Percentiles rank a stretch among this genome's conserved stretches.
Conservation (phyloP, 768 basidiomycete genomes). For the Strobilomyces confusus region DNA sequence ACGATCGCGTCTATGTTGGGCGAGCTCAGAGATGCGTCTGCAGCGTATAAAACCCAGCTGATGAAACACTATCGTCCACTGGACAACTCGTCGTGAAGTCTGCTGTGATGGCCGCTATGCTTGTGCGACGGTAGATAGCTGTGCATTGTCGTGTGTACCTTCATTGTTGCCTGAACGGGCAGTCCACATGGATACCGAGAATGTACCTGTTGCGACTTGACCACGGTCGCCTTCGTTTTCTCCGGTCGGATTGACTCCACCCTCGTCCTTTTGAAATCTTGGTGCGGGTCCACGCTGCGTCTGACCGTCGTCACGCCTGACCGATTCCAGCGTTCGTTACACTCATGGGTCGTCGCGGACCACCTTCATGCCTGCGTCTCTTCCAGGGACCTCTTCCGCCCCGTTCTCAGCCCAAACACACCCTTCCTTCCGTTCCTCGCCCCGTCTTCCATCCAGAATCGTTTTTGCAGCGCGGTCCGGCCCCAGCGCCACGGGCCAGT, state of each 20-base stretch:
- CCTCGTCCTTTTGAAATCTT: too few species aligned
- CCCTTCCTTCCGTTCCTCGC: slow-evolving; percentile 60
- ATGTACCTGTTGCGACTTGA: too few species aligned
- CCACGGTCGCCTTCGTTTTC: background rate
- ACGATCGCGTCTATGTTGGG: background rate
- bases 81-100: slow-evolving; percentile 34
- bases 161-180: too few species aligned
- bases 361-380: slow-evolving; percentile 64
- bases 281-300: background rate
- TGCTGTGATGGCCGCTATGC: background rate
- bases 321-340: background rate
- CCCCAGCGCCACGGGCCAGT: slow-evolving; percentile 15
- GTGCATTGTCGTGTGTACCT: background rate
- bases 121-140: slow-evolving; percentile 15
- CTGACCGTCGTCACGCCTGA: background rate
- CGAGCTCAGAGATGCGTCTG: background rate
- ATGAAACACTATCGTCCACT: slow-evolving; percentile 68
- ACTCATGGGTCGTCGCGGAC: slow-evolving; percentile 64
- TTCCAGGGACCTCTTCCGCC: slow-evolving; percentile 57
- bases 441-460: slow-evolving; percentile 44
- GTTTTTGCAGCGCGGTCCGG: slow-evolving; percentile 19
- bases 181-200: background rate
- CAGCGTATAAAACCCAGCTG: slow-evolving; percentile 71
- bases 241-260: background rate
- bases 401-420: slow-evolving; percentile 60